Base-by-base conservation (phyloP, 2,329 filamentous ascomycete species). In the Diplodia intermedia region DNA sequence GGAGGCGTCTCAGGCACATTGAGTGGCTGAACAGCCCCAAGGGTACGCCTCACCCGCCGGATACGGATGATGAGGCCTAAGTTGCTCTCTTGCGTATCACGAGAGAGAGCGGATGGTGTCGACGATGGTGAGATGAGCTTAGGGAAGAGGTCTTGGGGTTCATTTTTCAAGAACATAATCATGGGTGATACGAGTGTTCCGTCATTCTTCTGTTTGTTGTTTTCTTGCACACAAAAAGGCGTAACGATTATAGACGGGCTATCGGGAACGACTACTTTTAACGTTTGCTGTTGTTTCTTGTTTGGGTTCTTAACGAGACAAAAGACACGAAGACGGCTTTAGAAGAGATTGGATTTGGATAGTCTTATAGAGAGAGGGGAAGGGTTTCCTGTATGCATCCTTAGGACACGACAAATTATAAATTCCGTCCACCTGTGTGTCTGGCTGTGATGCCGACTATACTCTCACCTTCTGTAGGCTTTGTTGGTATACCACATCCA, bases 1-100 rank as follows among this genome's bases (percentile, higher is more conserved):
- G 96, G 71, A 88, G 94, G 72, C 87, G 95, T 73, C 84, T 98
- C 80, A 89, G 95, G 75, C 93, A 99, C 81, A 87, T 89, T 69
- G 87, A 89, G 74, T 89, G 87, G 86, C 84, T 97, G 74, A 94
- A 93, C 81, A 92, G 87, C 75, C 91, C 91, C 7, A 81, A 81
- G 78, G 78, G 78, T 40, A 81, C 79, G 40, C 79, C 79, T 33
- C 75, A 79, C 66, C 78, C 78, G 57, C 73, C 74, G 38, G 78
- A 81, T 69, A 79, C 78, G 2, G 79, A 81, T 68, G 79, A 81
- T 67, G 79, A 81, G 69, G 79, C 77, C 53, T 71, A 67, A 73
- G 2, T 4, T 4, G 7, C 14, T n/a, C 7, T 15, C 14, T 6
- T 12, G 36, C 36, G 36, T 38, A 38, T 38, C 31, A 9, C 31